A percentile compares a stretch with the other conserved stretches of the same genome.
Conservation (phyloP, 1,139 yeast genomes). For the Kodamaea suecica region DNA sequence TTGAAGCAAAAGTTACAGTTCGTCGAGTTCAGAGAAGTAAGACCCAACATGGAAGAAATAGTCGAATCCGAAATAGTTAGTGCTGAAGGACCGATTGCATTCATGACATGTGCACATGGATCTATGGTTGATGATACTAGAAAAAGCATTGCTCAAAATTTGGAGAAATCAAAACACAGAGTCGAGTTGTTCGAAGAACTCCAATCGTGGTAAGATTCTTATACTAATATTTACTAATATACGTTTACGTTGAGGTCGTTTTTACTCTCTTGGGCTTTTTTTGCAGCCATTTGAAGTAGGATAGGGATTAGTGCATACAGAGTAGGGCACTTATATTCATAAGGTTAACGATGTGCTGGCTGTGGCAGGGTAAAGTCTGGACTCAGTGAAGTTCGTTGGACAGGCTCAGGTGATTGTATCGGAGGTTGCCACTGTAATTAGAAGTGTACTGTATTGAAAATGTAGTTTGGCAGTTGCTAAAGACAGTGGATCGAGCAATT, state of each 20-base stretch:
- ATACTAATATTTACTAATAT: not conserved
- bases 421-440: no score
- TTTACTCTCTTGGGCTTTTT: no score
- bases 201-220: conserved; percentile 31
- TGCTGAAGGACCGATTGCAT: conserved; percentile 35
- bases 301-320: no score
- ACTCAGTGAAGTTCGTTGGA: no score
- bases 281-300: no score
- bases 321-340: no score
- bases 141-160: conserved; percentile 29
- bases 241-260: not conserved
- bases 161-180: conserved; percentile 27
- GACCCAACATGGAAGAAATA: conserved; percentile 40
- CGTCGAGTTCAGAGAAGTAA: conserved; percentile 44
- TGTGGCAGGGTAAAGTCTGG: no score
- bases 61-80: conserved; percentile 35
- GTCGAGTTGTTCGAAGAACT: conserved; percentile 43
- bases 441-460: no score
- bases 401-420: no score
- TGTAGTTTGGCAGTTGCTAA: no score
- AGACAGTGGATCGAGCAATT: no score
- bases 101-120: conserved; percentile 43
- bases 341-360: no score
- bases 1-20: conserved; percentile 25
- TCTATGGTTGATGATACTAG: conserved; percentile 40